Conservation (phyloP, 2,329 filamentous ascomycete species). For the Fusarium ramigenum region DNA sequence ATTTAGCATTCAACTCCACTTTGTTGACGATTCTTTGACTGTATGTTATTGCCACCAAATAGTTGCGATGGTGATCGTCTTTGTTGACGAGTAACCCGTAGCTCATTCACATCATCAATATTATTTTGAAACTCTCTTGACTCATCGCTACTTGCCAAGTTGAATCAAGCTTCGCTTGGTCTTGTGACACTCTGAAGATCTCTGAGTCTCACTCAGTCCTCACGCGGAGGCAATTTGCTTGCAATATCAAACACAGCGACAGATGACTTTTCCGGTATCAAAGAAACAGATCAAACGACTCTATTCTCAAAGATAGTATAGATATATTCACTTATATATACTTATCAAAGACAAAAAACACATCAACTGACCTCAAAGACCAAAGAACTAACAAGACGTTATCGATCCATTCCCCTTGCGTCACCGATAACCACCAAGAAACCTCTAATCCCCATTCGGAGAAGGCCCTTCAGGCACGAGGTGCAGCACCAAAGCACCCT, state of each 20-base stretch:
- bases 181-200: slow-evolving; percentile 26
- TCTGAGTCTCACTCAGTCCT: not conserved
- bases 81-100: not conserved
- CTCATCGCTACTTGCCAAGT: not conserved
- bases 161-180: slow-evolving; percentile 7
- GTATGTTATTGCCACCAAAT: not conserved
- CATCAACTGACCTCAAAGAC: slow-evolving; percentile 28
- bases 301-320: not conserved
- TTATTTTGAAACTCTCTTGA: slow-evolving; percentile 1
- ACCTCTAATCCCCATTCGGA: slow-evolving; percentile 32
- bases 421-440: slow-evolving; percentile 22
- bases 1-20: not conserved
- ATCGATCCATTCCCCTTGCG: slow-evolving; percentile 24
- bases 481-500: slow-evolving; percentile 1
- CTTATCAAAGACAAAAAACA: not conserved
- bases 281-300: slow-evolving; percentile 27
- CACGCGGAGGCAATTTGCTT: slow-evolving; percentile 5
- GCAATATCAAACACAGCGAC: slow-evolving; percentile 1
- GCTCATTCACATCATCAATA: not conserved
- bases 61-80: not conserved
- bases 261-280: slow-evolving; percentile 16
- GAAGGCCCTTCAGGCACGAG: slow-evolving; percentile 16
- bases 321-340: not conserved
- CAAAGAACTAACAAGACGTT: slow-evolving; percentile 13
- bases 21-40: not conserved